Evolutionary conservation across 768 basidiomycete species (phyloP).

Genomic region (Leccinum disarticulatum): DNA sequence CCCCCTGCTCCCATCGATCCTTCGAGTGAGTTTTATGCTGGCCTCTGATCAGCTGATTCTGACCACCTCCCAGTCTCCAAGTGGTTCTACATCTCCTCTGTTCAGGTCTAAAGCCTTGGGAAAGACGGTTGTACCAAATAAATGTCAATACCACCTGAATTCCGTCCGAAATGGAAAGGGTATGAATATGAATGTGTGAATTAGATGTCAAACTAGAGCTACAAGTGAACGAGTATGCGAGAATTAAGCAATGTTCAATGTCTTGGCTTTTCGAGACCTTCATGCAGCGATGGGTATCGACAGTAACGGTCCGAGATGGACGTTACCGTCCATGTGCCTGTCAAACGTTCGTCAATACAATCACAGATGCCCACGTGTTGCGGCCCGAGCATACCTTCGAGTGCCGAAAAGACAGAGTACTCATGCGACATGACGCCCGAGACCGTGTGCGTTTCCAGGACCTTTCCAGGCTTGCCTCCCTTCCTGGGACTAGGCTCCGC

Average conservation of each 20-base stretch:
- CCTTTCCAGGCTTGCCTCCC: conserved; percentile 67
- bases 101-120: conserved; percentile 55
- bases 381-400: conserved; percentile 67
- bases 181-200: conserved; percentile 1
- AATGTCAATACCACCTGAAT: conserved; percentile 5
- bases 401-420: conserved; percentile 89
- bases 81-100: conserved; percentile 94
- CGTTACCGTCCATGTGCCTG: conserved; percentile 90
- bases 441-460: conserved; percentile 91
- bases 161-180: not conserved
- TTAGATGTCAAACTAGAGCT: conserved; percentile 20
- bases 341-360: conserved; percentile 5
- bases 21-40: no score
- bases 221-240: conserved; percentile 27
- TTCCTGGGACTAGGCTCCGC: conserved; percentile 69
- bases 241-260: conserved; percentile 13
- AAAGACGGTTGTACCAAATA: not conserved
- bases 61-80: conserved; percentile 62
- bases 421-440: conserved; percentile 70
- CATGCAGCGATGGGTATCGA: conserved; percentile 78
- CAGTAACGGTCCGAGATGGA: conserved; percentile 90
- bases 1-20: no score
- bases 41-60: not conserved
- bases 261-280: conserved; percentile 39
- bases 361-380: not conserved